phyloP scores from a whole-genome alignment of 2,329 filamentous ascomycete genomes.

The Tolypocladium endophyticum region DNA sequence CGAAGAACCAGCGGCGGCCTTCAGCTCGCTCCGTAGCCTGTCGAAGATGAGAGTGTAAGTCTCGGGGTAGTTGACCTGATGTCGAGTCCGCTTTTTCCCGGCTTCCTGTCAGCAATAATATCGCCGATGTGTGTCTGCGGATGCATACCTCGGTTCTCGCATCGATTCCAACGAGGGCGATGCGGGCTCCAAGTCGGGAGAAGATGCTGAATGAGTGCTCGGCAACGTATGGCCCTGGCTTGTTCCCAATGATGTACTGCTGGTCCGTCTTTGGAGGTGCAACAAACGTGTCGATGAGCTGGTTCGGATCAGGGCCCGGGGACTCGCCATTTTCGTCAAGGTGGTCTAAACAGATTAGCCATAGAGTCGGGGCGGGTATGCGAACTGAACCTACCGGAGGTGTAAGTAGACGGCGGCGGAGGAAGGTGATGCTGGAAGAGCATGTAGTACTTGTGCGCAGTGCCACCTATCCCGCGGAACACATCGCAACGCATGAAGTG shows the following conservation, averaged over 20 bases:
- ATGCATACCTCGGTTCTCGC: slow-evolving; percentile 69
- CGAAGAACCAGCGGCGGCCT: slow-evolving; percentile 51
- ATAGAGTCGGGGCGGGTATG: background rate
- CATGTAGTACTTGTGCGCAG: slow-evolving; percentile 97
- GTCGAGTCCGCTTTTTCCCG: slow-evolving; percentile 56
- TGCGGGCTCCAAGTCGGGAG: slow-evolving; percentile 67
- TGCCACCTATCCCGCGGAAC: slow-evolving; percentile 82
- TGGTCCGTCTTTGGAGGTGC: slow-evolving; percentile 43
- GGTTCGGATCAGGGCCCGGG: slow-evolving; percentile 55
- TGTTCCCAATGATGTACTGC: slow-evolving; percentile 69
- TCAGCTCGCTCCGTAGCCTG: slow-evolving; percentile 64
- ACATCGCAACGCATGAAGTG: slow-evolving; percentile 89
- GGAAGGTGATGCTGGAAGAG: slow-evolving; percentile 92
- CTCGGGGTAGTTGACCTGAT: slow-evolving; percentile 89
- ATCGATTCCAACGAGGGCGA: slow-evolving; percentile 82
- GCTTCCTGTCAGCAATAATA: background rate
- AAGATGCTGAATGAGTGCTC: slow-evolving; percentile 83
- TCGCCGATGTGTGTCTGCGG: background rate
- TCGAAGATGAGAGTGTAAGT: slow-evolving; percentile 80
- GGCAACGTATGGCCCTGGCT: slow-evolving; percentile 78
- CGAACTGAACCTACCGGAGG: slow-evolving; percentile 47
- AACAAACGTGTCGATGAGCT: slow-evolving; percentile 68
- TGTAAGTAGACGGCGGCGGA: slow-evolving; percentile 77
- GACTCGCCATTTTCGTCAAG: slow-evolving; percentile 17
- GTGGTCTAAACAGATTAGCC: slow-evolving; percentile 3